Conservation (phyloP, 2,329 filamentous ascomycete genomes). For the Pseudocercospora cruenta region DNA sequence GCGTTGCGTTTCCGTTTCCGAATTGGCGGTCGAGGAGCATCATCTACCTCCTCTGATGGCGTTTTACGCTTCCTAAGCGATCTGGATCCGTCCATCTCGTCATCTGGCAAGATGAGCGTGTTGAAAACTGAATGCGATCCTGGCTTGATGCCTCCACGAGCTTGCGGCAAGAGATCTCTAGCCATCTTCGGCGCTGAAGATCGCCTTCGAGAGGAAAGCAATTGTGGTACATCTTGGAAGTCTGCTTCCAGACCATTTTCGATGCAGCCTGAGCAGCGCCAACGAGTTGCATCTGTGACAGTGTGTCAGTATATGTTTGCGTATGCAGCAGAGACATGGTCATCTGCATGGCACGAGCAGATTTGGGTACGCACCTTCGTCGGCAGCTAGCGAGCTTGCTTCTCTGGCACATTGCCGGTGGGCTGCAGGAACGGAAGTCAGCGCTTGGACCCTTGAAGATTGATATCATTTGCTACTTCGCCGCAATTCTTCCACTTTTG, state of each 20-base stretch:
- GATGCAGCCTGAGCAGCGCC: conserved; percentile 65
- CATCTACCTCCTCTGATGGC: conserved; percentile 63
- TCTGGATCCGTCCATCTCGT: conserved; percentile 75
- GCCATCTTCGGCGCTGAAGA: conserved; percentile 68
- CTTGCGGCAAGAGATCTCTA: conserved; percentile 69
- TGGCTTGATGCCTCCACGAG: conserved; percentile 65
- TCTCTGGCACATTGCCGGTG: conserved; percentile 88
- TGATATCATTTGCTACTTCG: conserved; percentile 33
- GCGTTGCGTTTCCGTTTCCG: conserved; percentile 48
- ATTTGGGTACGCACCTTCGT: conserved; percentile 61
- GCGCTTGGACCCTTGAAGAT: conserved; percentile 43
- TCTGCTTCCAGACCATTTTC: conserved; percentile 50
- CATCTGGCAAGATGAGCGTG: conserved; percentile 70
- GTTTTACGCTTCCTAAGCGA: conserved; percentile 80
- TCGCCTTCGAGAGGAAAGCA: conserved; percentile 52
- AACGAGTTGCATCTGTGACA: conserved; percentile 57
- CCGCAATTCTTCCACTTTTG: conserved; percentile 32
- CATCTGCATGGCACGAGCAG: conserved; percentile 17
- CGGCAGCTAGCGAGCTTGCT: conserved; percentile 63
- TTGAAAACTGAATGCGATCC: conserved; percentile 80
- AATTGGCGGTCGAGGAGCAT: conserved; percentile 40
- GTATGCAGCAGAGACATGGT: conserved; percentile 21
- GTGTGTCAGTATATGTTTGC: conserved; percentile 32
- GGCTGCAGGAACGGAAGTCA: conserved; percentile 64
- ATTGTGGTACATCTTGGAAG: conserved; percentile 43